Base-by-base conservation (phyloP, 1,139 yeast species). In the Pneumocystis canis region DNA sequence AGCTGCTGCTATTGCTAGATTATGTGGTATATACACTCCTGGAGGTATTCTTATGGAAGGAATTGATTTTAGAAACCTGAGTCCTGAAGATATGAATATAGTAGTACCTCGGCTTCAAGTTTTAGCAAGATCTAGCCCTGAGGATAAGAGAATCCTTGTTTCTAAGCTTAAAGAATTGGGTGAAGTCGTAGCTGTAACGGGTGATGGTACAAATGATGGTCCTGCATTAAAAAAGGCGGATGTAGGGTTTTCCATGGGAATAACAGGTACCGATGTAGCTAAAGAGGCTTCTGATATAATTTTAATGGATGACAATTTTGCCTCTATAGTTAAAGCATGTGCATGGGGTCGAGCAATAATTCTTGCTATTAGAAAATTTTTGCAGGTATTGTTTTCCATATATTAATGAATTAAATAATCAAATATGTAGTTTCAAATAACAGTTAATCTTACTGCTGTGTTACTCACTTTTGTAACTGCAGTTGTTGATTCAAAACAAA, bases 281-380 rank as follows among this genome's bases (percentile, higher is more conserved):
- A 77, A 80, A 68, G 84, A 81, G 66, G 84, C 84, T 0, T 75
- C 82, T 37, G 84, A 81, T 69, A 69, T 81, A 68, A 76, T 81
- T 37, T 71, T 80, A 59, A 71, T 79, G 70, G 73, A 71, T 53
- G 98, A 92, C 76, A 95, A 92, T 76, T 92, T 92, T 71, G 80
- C 90, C 9, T 92, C 95, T 63, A 92, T 92, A 73, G 97, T 92
- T 61, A 89, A 89, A 74, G 99, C 98, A n/a, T 88, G 92, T 71
- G 88, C 89, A 75, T 94, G 98, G 98, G 99, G 99, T 64, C 83
- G 99, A 74, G 90, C 97, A 63, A 98, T 94, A 66, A 87, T 95
- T 25, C 85, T 86, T 41, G 89, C 97, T 1, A 95, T 92, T 71
- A 89, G 89, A 74, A 92, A 92, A 74, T 92, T 92, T 72, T 84